Conservation (phyloP, 2,329 filamentous ascomycete genomes). For the Epichloe gansuensis region DNA sequence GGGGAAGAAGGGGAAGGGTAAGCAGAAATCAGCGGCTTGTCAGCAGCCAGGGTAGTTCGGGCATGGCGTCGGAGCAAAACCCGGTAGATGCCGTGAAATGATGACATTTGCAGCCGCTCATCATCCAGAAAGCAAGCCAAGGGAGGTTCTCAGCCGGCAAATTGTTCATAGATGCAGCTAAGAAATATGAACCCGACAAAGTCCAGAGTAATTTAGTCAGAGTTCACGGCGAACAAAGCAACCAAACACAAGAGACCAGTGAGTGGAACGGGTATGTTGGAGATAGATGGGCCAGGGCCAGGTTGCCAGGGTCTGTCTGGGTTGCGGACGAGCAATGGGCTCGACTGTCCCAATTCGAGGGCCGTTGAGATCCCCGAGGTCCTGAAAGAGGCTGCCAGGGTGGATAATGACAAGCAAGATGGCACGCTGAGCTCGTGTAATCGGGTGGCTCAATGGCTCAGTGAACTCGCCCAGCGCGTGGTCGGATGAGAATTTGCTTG, state of each 20-base stretch:
- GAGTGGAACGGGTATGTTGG: slow-evolving; percentile 6
- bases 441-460: no score
- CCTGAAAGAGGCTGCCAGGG: slow-evolving; percentile 6
- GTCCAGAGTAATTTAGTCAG: neutral
- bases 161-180: neutral
- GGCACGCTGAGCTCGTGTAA: no score
- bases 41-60: neutral
- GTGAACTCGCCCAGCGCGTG: no score
- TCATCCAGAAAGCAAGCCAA: neutral
- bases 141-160: neutral
- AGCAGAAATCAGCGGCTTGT: neutral
- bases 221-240: slow-evolving; percentile 4
- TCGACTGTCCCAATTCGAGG: slow-evolving; percentile 2
- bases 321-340: slow-evolving; percentile 1
- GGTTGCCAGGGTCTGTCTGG: neutral
- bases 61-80: slow-evolving; percentile 2
- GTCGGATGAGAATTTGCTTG: neutral
- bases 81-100: slow-evolving; percentile 1
- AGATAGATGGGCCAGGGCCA: slow-evolving; percentile 4
- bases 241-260: slow-evolving; percentile 1
- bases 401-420: no score
- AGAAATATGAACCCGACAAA: neutral
- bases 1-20: neutral
- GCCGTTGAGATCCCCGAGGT: slow-evolving; percentile 8
- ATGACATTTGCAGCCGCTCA: neutral